Percentiles rank a stretch among this genome's conserved stretches.
Evolutionary conservation across 805 yeast genomes (phyloP).

Genomic region (Candida railenensis): DNA sequence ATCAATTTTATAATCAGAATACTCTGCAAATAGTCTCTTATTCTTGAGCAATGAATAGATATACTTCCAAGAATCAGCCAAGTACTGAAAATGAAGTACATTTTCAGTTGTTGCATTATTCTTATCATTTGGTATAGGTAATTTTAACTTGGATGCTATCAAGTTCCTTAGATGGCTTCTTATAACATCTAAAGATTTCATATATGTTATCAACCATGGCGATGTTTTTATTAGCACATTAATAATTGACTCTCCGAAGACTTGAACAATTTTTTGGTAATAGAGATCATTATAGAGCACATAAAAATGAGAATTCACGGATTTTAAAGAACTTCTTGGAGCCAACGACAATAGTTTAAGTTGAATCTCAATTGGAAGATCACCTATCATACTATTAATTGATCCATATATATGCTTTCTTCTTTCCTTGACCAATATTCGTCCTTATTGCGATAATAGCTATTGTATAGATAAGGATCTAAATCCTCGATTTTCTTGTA

Average conservation of each 20-base stretch:
- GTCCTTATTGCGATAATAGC: neutral
- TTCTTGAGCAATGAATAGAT: conserved; percentile 51
- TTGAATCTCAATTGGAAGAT: conserved; percentile 46
- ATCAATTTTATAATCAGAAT: conserved; percentile 42
- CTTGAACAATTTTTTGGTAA: conserved; percentile 34
- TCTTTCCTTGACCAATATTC: neutral
- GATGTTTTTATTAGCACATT: conserved; percentile 31
- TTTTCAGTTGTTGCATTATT: neutral
- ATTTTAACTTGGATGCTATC: conserved; percentile 14
- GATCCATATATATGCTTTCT: neutral
- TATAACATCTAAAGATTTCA: conserved; percentile 38
- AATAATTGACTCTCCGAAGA: conserved; percentile 38
- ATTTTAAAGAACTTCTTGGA: conserved; percentile 34
- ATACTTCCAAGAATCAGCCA: conserved; percentile 56
- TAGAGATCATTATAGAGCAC: conserved; percentile 49
- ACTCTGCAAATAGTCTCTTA: conserved; percentile 52
- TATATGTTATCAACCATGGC: conserved; percentile 38
- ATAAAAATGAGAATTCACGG: conserved; percentile 44
- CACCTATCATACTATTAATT: conserved; percentile 11
- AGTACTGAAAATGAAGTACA: conserved; percentile 14
- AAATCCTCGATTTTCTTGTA: neutral
- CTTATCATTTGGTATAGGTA: neutral
- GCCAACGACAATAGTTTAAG: conserved; percentile 28
- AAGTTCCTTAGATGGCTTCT: conserved; percentile 24
- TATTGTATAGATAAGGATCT: neutral